phyloP scores from a whole-genome alignment of 441 rosid species.

The Aleurites moluccanus region DNA sequence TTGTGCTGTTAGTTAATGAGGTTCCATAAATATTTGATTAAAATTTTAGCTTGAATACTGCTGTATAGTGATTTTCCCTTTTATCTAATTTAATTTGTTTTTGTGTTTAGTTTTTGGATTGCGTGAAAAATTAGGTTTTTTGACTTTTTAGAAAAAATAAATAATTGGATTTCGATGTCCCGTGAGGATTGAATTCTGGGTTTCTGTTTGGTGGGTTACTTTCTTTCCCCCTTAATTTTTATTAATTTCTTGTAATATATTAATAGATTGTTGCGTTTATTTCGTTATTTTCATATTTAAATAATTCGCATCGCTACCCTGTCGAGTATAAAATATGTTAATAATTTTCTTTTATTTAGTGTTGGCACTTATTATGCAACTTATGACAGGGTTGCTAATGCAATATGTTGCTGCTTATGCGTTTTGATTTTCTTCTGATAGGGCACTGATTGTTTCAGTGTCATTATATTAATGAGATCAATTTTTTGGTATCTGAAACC shows the following conservation, averaged over 20 bases:
- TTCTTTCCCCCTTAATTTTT: neutral
- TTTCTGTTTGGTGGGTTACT: neutral
- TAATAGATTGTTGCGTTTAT: neutral
- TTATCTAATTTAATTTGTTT: neutral
- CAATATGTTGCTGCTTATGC: constrained; percentile 7
- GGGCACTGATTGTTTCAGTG: constrained; percentile 30
- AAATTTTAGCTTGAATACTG: neutral
- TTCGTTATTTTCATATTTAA: too few relatives aligned
- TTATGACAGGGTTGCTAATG: neutral
- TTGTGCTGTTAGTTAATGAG: neutral
- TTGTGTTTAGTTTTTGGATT: neutral
- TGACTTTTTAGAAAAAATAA: neutral
- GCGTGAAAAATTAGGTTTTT: neutral
- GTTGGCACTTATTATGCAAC: constrained; percentile 4
- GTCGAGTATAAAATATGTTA: neutral
- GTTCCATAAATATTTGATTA: neutral
- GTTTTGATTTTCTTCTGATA: constrained; percentile 12
- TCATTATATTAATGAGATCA: neutral
- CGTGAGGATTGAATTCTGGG: neutral
- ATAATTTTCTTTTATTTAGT: neutral
- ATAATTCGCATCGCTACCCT: too few relatives aligned
- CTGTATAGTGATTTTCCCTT: neutral
- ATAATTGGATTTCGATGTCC: neutral
- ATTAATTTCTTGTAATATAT: neutral
- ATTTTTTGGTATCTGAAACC: constrained; percentile 9